A percentile compares a stretch with the other conserved stretches of the same genome.
Evolutionary conservation across 176 grass and related monocot species (phyloP).

Genomic region (Oryza australiensis): DNA sequence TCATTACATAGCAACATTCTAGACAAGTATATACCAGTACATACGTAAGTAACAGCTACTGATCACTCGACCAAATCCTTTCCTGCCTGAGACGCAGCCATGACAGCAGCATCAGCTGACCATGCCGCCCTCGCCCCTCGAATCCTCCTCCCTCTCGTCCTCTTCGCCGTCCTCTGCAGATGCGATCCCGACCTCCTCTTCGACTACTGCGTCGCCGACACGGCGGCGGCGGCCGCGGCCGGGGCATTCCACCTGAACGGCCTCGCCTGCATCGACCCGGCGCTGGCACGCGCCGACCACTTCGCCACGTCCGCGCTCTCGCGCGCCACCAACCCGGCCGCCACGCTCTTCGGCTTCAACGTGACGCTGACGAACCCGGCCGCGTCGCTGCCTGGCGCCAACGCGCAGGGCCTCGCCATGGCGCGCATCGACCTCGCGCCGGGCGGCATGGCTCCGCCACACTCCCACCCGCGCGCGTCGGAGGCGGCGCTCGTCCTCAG

Average conservation of each 20-base stretch:
- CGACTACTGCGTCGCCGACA: conserved; percentile 57
- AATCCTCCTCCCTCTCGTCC: conserved; percentile 6
- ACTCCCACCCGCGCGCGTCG: conserved; percentile 68
- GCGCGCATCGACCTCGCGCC: conserved; percentile 47
- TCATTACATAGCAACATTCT: neutral
- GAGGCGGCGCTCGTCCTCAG: conserved; percentile 53
- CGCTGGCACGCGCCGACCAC: conserved; percentile 38
- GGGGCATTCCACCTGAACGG: conserved; percentile 46
- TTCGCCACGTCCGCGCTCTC: conserved; percentile 60
- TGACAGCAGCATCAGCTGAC: conserved; percentile 20
- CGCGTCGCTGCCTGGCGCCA: conserved; percentile 47
- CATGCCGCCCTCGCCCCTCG: too few species aligned
- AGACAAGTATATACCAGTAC: neutral
- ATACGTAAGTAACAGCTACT: neutral
- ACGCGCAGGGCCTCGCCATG: conserved; percentile 63
- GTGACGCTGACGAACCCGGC: conserved; percentile 47
- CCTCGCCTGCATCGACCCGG: conserved; percentile 58
- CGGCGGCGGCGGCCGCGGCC: neutral
- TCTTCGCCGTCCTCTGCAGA: conserved; percentile 3
- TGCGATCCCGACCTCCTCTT: conserved; percentile 59
- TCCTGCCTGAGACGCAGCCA: neutral
- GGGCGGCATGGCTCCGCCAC: conserved; percentile 55
- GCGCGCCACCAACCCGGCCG: conserved; percentile 1
- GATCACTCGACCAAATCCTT: neutral
- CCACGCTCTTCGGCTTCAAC: conserved; percentile 46